Evolutionary conservation across 1,284 basidiomycete species (phyloP).

Genomic region (Leccinum solheimii): DNA sequence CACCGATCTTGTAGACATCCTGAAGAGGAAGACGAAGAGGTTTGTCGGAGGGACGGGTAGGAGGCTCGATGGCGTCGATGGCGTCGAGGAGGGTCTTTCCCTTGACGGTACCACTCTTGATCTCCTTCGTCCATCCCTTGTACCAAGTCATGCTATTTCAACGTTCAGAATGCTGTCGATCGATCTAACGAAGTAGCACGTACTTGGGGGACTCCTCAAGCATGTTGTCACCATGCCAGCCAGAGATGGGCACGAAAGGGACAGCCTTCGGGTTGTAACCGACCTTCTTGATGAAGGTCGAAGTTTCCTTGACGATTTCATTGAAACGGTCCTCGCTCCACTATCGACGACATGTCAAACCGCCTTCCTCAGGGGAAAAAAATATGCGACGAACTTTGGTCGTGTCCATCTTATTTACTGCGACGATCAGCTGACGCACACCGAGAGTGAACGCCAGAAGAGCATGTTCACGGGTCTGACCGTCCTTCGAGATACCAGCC

Average conservation of each 20-base stretch:
- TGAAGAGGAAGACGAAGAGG: conserved; percentile 99
- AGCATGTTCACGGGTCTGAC: conserved; percentile 99
- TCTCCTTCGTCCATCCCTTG: conserved; percentile 99
- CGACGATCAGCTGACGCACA: conserved; percentile 99
- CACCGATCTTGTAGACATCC: conserved; percentile 99
- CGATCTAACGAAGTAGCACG: conserved; percentile 28
- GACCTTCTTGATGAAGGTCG: conserved; percentile 99
- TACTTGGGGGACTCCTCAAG: conserved; percentile 95
- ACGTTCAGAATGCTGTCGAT: conserved; percentile 11
- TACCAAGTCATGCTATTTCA: conserved; percentile 92
- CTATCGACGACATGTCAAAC: conserved; percentile 42
- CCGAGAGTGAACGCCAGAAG: conserved; percentile 99
- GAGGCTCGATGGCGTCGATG: conserved; percentile 99
- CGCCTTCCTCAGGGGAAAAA: not conserved
- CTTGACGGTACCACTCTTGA: conserved; percentile 89
- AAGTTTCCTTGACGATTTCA: conserved; percentile 99
- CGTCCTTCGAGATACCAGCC: conserved; percentile 99
- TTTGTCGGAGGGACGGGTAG: conserved; percentile 96
- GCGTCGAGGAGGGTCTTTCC: conserved; percentile 99
- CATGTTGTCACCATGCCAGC: conserved; percentile 99
- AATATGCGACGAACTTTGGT: conserved; percentile 63
- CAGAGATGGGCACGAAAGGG: conserved; percentile 99
- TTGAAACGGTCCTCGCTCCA: conserved; percentile 99
- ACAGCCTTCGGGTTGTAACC: conserved; percentile 99
- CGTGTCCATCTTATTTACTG: conserved; percentile 99